These are phyloP conservation scores for Aspergillus sergii DNA, from an alignment of 2,329 filamentous ascomycete species.

Conservation along the genomic window DNA sequence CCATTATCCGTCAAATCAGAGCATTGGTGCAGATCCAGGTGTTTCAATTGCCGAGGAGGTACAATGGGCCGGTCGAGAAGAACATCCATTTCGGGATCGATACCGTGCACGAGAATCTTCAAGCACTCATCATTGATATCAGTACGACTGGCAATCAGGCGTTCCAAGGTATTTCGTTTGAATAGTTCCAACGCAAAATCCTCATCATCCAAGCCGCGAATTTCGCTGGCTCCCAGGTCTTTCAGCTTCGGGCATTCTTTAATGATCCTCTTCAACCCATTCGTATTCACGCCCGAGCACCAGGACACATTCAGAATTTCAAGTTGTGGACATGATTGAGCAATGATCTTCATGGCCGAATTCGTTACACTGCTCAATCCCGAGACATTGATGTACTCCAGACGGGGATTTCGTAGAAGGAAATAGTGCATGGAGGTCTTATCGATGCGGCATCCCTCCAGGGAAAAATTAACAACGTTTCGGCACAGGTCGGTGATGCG, in stretches of 20 bases:
- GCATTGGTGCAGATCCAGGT: conserved; percentile 84
- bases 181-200: conserved; percentile 76
- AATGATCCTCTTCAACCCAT: conserved; percentile 73
- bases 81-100: conserved; percentile 76
- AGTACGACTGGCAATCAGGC: conserved; percentile 76
- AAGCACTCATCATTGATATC: conserved; percentile 77
- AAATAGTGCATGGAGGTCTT: conserved; percentile 75
- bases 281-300: conserved; percentile 83
- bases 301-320: conserved; percentile 87
- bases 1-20: conserved; percentile 71
- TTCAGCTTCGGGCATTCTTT: conserved; percentile 71
- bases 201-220: conserved; percentile 75
- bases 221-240: conserved; percentile 80
- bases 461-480: conserved; percentile 83
- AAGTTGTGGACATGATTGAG: conserved; percentile 77
- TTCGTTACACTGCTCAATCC: conserved; percentile 77
- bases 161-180: conserved; percentile 76
- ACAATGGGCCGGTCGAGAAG: conserved; percentile 76
- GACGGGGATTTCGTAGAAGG: conserved; percentile 73
- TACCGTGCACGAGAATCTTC: conserved; percentile 72
- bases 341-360: conserved; percentile 81
- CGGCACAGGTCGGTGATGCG: conserved; percentile 76
- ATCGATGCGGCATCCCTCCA: conserved; percentile 89
- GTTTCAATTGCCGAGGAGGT: conserved; percentile 74
- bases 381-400: conserved; percentile 84